Evolutionary conservation across 202 grass and related monocot species (phyloP), one percentile per base, ranked within the genome.

Genomic region (Tripidium arundinaceum): DNA sequence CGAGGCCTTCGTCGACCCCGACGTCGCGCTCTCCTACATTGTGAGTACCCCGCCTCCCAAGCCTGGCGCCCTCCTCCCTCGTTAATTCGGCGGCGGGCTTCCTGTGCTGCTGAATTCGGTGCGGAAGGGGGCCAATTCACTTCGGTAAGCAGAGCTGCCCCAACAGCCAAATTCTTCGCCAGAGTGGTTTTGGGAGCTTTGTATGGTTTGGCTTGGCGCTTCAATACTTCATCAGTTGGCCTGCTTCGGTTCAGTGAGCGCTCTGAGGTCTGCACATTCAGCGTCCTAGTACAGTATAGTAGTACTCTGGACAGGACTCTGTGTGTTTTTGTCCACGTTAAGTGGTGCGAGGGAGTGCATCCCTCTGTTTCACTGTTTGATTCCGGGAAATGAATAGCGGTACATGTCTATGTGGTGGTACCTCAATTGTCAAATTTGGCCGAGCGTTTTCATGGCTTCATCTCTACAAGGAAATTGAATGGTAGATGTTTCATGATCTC

Each of bases 21-120:
- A 86, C 69, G 47, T 75, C 70, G 68, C n/a, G 38, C 61, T 86
- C 50, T 45, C 83, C 61, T 86, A 86, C 77, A 86, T 86, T 62
- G 83, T 86, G 52, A 74, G 83, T 63, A 6, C 21, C 25, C 24
- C 21, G 3, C 39, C 0, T 4, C 49, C 4, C 22, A n/a, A n/a
- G 31, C 6, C 15, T n/a, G 2, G 3, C 49, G 3, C 10, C 24
- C 24, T 1, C 1, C 54, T 0, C 2, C 19, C 47, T 42, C 47
- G 7, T 58, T 58, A 1, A 25, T 58, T 58, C 54, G 1, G 21
- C 54, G 3, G 3, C 8, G 21, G 21, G 3, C 22, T 33, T 33
- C 5, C 2, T 49, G 4, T 29, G 40, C 9, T 50, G 42, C 9
- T 50, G 19, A 49, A 16, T 80, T 14, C 49, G 18, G 49, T 54